Conservation (phyloP, 2,329 filamentous ascomycete genomes). For the Pseudogymnoascus sp. region DNA sequence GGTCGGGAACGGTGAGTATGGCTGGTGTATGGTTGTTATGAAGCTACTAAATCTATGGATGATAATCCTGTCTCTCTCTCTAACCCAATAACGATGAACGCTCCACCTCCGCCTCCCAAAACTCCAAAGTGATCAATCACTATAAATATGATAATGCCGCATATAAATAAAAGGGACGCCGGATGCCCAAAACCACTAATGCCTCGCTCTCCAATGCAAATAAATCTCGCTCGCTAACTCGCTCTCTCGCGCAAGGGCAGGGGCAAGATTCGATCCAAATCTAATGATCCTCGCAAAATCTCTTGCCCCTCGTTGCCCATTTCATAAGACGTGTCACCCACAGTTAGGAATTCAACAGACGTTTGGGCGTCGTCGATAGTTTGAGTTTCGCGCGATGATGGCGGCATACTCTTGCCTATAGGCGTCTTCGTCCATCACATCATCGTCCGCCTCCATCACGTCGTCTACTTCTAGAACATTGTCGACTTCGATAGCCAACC, state of each 20-base stretch:
- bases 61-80: conserved; percentile 1
- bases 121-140: conserved; percentile 1
- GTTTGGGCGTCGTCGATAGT: not conserved
- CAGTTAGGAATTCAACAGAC: not conserved
- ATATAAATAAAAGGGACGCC: not conserved
- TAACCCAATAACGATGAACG: not conserved
- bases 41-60: conserved; percentile 5
- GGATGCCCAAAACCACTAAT: not conserved
- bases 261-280: not conserved
- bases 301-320: not conserved
- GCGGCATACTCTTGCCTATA: not conserved
- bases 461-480: not conserved
- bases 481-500: not conserved
- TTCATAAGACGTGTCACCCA: not conserved
- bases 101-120: not conserved
- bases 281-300: not conserved
- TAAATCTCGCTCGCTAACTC: not conserved
- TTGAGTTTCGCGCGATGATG: not conserved
- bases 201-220: not conserved
- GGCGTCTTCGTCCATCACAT: not conserved
- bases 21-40: not conserved
- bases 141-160: conserved; percentile 6
- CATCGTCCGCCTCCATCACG: not conserved
- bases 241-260: not conserved
- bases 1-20: not conserved